These are phyloP conservation scores for Aspergillus nidulans DNA, from an alignment of 495 filamentous ascomycete species.

Conservation along the genomic window DNA sequence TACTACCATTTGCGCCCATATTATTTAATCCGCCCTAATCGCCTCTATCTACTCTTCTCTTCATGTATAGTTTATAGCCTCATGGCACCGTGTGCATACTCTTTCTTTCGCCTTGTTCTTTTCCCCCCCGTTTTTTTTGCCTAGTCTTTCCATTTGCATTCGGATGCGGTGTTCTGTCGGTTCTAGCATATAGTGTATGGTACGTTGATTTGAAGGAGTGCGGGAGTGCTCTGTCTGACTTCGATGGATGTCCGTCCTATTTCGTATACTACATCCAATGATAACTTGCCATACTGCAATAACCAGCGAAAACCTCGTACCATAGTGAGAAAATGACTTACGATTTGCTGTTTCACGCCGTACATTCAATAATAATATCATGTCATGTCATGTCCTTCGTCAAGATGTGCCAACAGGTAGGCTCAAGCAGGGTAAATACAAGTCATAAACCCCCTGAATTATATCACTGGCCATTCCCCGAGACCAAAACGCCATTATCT, in stretches of 20 bases:
- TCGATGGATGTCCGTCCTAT: not conserved
- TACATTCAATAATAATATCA: not conserved
- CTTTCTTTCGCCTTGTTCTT: constrained; percentile 1
- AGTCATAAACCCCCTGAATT: not conserved
- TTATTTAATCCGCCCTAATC: not conserved
- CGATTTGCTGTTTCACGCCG: no score
- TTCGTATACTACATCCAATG: not conserved
- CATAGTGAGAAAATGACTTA: no score
- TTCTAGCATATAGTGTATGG: constrained; percentile 1
- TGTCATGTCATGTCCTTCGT: not conserved
- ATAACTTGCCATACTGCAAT: no score
- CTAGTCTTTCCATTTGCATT: constrained; percentile 1
- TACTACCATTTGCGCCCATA: not conserved
- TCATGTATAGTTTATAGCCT: constrained; percentile 11
- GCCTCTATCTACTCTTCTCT: not conserved
- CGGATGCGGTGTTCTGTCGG: constrained; percentile 1
- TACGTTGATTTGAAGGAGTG: not conserved
- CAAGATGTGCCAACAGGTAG: not conserved
- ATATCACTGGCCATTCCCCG: no score
- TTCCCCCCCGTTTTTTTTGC: not conserved
- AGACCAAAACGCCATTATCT: no score
- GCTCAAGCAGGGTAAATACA: not conserved
- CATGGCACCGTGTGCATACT: constrained; percentile 5
- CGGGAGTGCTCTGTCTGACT: not conserved
- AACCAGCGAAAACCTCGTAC: no score